Evolutionary conservation across 345 rosid species (phyloP), one percentile per base, ranked within the genome.

Genomic region (Cardamine occulta): DNA sequence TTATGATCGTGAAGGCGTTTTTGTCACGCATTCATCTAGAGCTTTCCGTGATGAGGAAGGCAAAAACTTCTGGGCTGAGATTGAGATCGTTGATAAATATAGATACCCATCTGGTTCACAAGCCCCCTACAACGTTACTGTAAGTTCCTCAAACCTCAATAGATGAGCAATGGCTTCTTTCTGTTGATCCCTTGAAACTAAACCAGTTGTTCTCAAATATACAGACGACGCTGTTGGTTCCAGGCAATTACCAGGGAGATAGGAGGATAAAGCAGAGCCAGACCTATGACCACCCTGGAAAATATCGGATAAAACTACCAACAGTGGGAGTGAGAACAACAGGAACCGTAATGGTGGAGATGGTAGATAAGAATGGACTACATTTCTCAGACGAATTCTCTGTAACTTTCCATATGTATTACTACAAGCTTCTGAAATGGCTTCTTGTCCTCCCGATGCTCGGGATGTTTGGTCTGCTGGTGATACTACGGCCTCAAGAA

Each of bases 1-100:
- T 8, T 76, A 84, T 70, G 85, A 86, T 61, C 97, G 93, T 45
- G 88, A 93, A 86, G 99, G 98, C 37, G 73, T 95, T 63, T 88
- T 85, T 63, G 84, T 93, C 47, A 88, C 94, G 48, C 91, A 84
- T 80, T 83, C 98, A 37, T 89, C 98, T 18, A 88, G 99, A 96
- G 80, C 87, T 60, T 96, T 89, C 85, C 98, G 93, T 7, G 99
- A 96, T 60, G 99, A 96, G 82, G 99, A 96, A 86, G 99, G 99
- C 79, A 93, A 89, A 88, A 86, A 42, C 85, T 93, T 93, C 80
- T 95, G 97, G 98, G 86, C 91, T 74, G 99, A 96, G 85, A 81
- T 96, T 66, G 98, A 96, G 82, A 93, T 96, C 68, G 90, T 93
- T 24, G 98, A 96, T 77, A 82, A 80, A 45, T 80, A 96, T 74